Conservation (phyloP, 1,284 basidiomycete species). For the Cutaneotrichosporon sp. region DNA sequence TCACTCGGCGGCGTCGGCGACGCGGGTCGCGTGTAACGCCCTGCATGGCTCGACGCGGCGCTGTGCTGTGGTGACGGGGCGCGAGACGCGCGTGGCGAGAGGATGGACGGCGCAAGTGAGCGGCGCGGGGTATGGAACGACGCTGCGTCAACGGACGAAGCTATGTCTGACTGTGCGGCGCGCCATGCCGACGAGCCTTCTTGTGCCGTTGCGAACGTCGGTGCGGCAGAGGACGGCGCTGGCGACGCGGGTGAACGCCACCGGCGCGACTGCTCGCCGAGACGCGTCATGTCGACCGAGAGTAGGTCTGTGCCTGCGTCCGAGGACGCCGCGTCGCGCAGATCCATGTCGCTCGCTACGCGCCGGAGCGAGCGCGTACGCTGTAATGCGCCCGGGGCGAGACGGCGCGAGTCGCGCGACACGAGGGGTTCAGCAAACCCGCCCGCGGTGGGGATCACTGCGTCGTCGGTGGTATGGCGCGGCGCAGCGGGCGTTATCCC, state of each 20-base stretch:
- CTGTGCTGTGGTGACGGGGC: too few relatives aligned
- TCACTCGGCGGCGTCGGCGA: too few relatives aligned
- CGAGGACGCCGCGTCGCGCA: slow-evolving; percentile 12
- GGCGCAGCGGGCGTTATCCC: background rate
- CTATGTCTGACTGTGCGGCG: too few relatives aligned
- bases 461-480: slow-evolving; percentile 35
- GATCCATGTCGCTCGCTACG: slow-evolving; percentile 44
- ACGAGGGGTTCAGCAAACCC: slow-evolving; percentile 34
- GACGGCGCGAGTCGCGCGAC: slow-evolving; percentile 36
- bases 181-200: background rate
- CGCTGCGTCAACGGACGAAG: too few relatives aligned
- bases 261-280: background rate
- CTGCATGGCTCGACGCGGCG: too few relatives aligned
- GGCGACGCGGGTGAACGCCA: background rate
- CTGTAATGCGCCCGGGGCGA: slow-evolving; percentile 27
- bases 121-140: too few relatives aligned
- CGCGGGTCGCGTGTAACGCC: too few relatives aligned
- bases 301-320: background rate
- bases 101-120: too few relatives aligned
- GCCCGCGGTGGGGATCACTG: slow-evolving; percentile 37
- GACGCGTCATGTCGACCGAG: slow-evolving; percentile 5
- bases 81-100: too few relatives aligned
- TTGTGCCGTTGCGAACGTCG: background rate
- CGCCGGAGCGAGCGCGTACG: slow-evolving; percentile 34
- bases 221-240: background rate